phyloP scores from a whole-genome alignment of 495 filamentous ascomycete species.

The Penicillium bovifimosum region DNA sequence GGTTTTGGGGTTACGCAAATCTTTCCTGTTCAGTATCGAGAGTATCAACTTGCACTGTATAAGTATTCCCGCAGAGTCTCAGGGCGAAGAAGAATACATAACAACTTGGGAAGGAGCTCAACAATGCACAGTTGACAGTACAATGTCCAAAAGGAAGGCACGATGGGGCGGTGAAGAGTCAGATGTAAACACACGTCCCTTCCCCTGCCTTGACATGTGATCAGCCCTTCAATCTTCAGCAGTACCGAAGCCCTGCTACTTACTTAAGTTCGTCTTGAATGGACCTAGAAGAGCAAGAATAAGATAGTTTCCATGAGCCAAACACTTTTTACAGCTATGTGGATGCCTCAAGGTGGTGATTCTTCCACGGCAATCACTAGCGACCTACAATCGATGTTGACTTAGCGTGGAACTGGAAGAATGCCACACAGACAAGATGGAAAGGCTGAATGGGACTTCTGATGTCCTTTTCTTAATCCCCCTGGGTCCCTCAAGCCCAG shows the following conservation, averaged over 20 bases:
- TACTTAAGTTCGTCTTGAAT: neutral
- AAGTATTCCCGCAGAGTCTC: too few species aligned
- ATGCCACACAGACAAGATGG: slow-evolving; percentile 28
- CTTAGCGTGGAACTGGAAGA: slow-evolving; percentile 44
- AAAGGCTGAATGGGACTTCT: slow-evolving; percentile 47
- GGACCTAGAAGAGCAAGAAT: neutral
- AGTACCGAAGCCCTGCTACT: neutral
- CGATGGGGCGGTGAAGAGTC: neutral
- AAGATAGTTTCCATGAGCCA: neutral
- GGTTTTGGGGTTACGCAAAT: neutral
- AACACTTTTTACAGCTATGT: slow-evolving; percentile 21
- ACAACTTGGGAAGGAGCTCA: too few species aligned
- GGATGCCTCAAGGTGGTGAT: slow-evolving; percentile 33
- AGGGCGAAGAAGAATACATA: too few species aligned
- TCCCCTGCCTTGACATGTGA: too few species aligned
- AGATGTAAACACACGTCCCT: too few species aligned
- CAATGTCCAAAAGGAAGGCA: neutral
- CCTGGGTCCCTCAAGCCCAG: slow-evolving; percentile 41
- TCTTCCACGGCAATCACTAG: slow-evolving; percentile 34
- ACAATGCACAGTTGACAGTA: neutral
- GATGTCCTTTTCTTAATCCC: slow-evolving; percentile 49
- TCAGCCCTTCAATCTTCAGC: too few species aligned
- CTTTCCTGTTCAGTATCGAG: too few species aligned
- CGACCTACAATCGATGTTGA: slow-evolving; percentile 42
- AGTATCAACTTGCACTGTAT: too few species aligned